Evolutionary conservation across 768 basidiomycete species (phyloP).

Genomic region (Agaricus blazei): DNA sequence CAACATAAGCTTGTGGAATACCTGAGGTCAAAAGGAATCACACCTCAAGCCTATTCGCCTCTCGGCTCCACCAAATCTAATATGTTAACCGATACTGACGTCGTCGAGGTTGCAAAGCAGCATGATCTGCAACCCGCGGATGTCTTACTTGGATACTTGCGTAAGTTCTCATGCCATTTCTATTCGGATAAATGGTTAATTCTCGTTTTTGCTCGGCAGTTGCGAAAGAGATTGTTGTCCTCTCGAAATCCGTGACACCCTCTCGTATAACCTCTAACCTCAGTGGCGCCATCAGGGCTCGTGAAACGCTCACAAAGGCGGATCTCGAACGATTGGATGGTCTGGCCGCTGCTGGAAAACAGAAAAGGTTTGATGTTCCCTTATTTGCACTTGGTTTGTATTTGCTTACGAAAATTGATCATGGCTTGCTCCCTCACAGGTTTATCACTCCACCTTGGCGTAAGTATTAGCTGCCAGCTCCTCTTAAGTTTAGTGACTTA

Average conservation of each 20-base stretch:
- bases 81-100: constrained; percentile 57
- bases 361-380: constrained; percentile 41
- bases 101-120: constrained; percentile 54
- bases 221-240: constrained; percentile 55
- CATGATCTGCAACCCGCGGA: constrained; percentile 50
- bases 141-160: constrained; percentile 57
- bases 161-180: constrained; percentile 29
- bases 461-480: constrained; percentile 28
- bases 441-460: constrained; percentile 69
- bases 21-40: constrained; percentile 60
- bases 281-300: constrained; percentile 42
- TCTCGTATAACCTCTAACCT: constrained; percentile 60
- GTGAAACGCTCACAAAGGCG: constrained; percentile 37
- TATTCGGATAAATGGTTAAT: background rate
- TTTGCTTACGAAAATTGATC: background rate
- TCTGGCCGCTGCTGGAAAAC: constrained; percentile 57
- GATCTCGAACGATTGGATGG: constrained; percentile 56
- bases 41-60: constrained; percentile 78
- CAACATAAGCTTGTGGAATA: constrained; percentile 64
- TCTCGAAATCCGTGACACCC: constrained; percentile 78
- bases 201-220: constrained; percentile 31
- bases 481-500: constrained; percentile 2
- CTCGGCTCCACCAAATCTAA: constrained; percentile 68
- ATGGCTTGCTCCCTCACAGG: constrained; percentile 19
- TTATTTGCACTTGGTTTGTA: constrained; percentile 3